Percentiles rank a stretch among this genome's conserved stretches.
phyloP scores from a whole-genome alignment of 257 asterid genomes.

The Pogostemon cablin region DNA sequence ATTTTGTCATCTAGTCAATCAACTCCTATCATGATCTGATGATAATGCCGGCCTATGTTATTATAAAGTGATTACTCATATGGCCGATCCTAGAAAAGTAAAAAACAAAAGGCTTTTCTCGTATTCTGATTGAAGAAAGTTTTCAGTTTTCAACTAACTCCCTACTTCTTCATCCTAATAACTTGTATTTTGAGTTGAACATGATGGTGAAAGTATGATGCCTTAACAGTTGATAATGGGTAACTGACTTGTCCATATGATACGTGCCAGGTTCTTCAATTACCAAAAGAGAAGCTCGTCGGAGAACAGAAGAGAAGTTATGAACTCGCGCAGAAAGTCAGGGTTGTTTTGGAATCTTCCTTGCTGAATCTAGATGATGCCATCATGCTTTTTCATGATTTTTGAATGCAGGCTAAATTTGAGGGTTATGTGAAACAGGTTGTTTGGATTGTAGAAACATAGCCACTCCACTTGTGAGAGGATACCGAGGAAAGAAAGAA shows the following conservation, averaged over 20 bases:
- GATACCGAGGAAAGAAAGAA: too few species aligned
- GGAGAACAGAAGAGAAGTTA: neutral
- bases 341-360: slow-evolving; percentile 54
- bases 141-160: too few species aligned
- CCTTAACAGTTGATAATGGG: neutral
- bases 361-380: slow-evolving; percentile 70
- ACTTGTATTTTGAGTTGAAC: neutral
- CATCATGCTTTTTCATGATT: slow-evolving; percentile 66
- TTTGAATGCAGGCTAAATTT: slow-evolving; percentile 31
- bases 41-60: neutral
- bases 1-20: neutral
- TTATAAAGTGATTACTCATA: neutral
- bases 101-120: neutral
- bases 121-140: too few species aligned
- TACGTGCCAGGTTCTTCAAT: slow-evolving; percentile 15
- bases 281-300: slow-evolving; percentile 21
- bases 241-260: neutral
- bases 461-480: too few species aligned
- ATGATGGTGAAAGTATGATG: too few species aligned
- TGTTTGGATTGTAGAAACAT: too few species aligned
- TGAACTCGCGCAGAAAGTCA: slow-evolving; percentile 2
- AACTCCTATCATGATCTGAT: neutral
- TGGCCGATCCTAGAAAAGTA: neutral
- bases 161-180: neutral
- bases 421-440: too few species aligned